Percentiles rank a stretch among this genome's conserved stretches.
Evolutionary conservation across 495 filamentous ascomycete species (phyloP).

Genomic region (Annulohypoxylon bovei): DNA sequence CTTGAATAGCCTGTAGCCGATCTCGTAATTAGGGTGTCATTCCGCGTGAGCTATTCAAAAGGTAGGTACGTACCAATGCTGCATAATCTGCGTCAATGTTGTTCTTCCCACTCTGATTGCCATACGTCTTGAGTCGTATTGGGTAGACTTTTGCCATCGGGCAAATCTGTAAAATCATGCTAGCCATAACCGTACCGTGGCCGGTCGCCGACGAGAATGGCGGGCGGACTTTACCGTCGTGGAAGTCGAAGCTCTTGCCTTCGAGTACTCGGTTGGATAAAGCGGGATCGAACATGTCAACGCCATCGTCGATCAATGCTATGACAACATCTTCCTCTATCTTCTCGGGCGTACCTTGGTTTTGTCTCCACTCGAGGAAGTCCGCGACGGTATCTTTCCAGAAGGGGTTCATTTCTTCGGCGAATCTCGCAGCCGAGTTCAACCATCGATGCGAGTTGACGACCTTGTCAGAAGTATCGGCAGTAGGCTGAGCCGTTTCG

Average conservation of each 20-base stretch:
- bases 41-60: too few species aligned
- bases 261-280: not conserved
- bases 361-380: not conserved
- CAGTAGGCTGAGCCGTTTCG: not conserved
- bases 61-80: not conserved
- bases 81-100: not conserved
- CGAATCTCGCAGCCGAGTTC: not conserved
- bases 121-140: not conserved
- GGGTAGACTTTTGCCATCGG: slow-evolving; percentile 8
- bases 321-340: not conserved
- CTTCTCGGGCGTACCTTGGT: not conserved
- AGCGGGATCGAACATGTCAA: not conserved
- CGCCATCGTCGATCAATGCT: slow-evolving; percentile 1
- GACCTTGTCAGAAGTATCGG: not conserved
- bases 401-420: not conserved
- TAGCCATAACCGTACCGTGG: slow-evolving; percentile 1
- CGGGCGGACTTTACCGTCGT: not conserved
- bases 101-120: not conserved
- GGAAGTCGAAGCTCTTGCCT: slow-evolving; percentile 6
- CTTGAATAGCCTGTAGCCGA: not conserved
- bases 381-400: not conserved
- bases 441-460: slow-evolving; percentile 7
- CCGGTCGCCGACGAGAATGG: not conserved
- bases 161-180: not conserved
- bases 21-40: not conserved